A percentile compares a stretch with the other conserved stretches of the same genome.
These are phyloP conservation scores for Fusarium chaquense DNA, from an alignment of 2,329 filamentous ascomycete species.

Conservation along the genomic window DNA sequence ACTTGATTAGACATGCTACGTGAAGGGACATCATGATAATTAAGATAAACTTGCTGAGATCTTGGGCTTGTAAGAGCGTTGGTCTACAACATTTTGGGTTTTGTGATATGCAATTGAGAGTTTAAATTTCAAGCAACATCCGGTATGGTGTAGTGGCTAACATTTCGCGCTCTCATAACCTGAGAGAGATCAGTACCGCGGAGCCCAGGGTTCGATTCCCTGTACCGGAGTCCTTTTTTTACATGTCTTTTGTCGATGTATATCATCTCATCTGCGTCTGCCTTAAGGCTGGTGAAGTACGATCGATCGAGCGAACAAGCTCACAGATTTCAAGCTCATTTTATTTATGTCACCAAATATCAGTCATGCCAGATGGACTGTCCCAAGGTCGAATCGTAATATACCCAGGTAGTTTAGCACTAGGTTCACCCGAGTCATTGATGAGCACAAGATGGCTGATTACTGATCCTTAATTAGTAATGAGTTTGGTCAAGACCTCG, in stretches of 20 bases:
- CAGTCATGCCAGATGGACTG: not conserved
- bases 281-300: not conserved
- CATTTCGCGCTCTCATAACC: conserved; percentile 50
- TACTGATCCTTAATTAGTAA: not conserved
- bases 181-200: conserved; percentile 40
- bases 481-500: not conserved
- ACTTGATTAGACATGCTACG: not conserved
- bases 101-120: accelerated
- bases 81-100: accelerated
- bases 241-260: not conserved
- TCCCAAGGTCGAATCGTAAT: not conserved
- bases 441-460: not conserved
- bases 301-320: not conserved
- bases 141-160: conserved; percentile 53
- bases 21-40: not conserved
- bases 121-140: conserved; percentile 6
- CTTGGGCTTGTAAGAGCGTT: not conserved
- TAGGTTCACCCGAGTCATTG: not conserved
- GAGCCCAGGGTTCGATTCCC: conserved; percentile 37
- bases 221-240: conserved; percentile 24
- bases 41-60: not conserved
- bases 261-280: too few species aligned
- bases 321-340: not conserved
- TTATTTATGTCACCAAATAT: not conserved
- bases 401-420: not conserved